These are phyloP conservation scores for Paecilomyces dactylethromorphus DNA, from an alignment of 2,329 filamentous ascomycete species.

Conservation along the genomic window DNA sequence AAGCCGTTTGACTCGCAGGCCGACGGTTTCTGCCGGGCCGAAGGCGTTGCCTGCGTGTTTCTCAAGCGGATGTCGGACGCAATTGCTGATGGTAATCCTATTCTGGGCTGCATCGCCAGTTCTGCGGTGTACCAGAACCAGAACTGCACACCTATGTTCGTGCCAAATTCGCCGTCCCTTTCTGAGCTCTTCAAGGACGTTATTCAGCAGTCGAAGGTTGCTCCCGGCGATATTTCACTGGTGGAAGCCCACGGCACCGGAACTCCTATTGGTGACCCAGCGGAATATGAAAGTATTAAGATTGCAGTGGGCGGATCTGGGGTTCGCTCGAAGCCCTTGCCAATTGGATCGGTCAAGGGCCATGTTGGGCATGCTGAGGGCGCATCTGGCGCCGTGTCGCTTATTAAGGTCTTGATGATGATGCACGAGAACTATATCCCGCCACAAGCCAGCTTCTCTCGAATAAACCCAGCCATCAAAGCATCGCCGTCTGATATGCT, in stretches of 20 bases:
- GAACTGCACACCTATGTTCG: conserved; percentile 10
- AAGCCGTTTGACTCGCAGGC: conserved; percentile 42
- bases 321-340: conserved; percentile 13
- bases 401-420: conserved; percentile 62
- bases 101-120: conserved; percentile 36
- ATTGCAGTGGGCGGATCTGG: neutral
- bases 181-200: conserved; percentile 18
- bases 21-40: conserved; percentile 47
- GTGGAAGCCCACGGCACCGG: conserved; percentile 13
- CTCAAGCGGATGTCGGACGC: conserved; percentile 43
- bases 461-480: neutral
- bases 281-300: neutral
- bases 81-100: conserved; percentile 37
- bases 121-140: conserved; percentile 24
- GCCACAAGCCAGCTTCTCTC: conserved; percentile 39
- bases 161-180: conserved; percentile 11
- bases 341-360: conserved; percentile 27
- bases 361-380: conserved; percentile 43
- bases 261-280: conserved; percentile 9
- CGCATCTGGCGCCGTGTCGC: conserved; percentile 23
- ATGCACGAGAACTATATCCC: conserved; percentile 57
- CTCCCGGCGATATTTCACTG: conserved; percentile 6
- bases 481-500: neutral
- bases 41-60: conserved; percentile 40
- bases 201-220: conserved; percentile 8